phyloP scores from a whole-genome alignment of 768 basidiomycete species.

The Psilocybe cyanescens region DNA sequence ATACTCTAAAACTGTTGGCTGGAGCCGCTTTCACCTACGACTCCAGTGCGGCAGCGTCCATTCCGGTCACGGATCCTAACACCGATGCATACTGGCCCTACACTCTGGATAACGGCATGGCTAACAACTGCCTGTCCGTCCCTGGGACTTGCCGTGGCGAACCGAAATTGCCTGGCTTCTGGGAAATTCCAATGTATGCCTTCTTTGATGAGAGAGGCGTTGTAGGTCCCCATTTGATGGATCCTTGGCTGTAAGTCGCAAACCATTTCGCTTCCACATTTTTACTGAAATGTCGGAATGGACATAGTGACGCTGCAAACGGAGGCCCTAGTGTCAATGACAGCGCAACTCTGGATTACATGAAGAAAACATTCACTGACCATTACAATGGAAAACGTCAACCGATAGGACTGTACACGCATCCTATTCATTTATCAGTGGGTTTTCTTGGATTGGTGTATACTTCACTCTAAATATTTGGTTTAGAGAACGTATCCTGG shows the following conservation, averaged over 20 bases:
- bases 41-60: conserved; percentile 59
- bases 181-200: conserved; percentile 87
- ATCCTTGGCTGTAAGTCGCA: conserved; percentile 72
- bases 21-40: conserved; percentile 73
- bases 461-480: background rate
- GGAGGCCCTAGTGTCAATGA: conserved; percentile 56
- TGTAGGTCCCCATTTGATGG: conserved; percentile 73
- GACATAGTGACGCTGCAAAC: conserved; percentile 55
- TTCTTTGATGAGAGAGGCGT: conserved; percentile 66
- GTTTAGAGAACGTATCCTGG: conserved; percentile 61
- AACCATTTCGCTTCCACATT: background rate
- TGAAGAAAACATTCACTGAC: conserved; percentile 73
- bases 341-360: conserved; percentile 66
- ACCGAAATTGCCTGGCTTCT: conserved; percentile 75
- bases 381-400: conserved; percentile 79
- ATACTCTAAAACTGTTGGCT: conserved; percentile 63
- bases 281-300: background rate
- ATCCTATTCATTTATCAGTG: conserved; percentile 77
- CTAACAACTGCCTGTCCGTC: conserved; percentile 72
- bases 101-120: conserved; percentile 78
- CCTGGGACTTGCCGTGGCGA: conserved; percentile 64
- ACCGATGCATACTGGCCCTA: conserved; percentile 88
- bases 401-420: conserved; percentile 81
- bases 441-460: conserved; percentile 15
- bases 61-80: conserved; percentile 64